phyloP scores from a whole-genome alignment of 495 filamentous ascomycete species.

The Thermothielavioides terrestris region DNA sequence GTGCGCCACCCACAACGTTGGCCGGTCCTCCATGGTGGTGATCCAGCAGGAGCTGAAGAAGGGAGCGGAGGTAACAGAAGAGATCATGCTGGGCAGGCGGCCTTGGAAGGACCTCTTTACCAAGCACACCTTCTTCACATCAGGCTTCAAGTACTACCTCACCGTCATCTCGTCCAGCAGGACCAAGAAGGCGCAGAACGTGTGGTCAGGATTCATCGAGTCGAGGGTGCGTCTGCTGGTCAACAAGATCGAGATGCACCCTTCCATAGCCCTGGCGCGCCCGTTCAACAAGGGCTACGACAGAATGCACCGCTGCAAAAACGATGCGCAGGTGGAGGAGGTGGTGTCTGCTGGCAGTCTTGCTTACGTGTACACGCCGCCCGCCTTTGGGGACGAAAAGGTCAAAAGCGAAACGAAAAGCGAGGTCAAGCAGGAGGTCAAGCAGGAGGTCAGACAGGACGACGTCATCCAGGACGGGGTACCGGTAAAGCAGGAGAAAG shows the following conservation, averaged over 20 bases:
- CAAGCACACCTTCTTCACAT: constrained; percentile 85
- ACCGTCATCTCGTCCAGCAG: constrained; percentile 78
- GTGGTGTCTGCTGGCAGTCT: constrained; percentile 65
- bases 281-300: constrained; percentile 92
- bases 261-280: constrained; percentile 71
- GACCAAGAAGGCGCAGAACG: constrained; percentile 72
- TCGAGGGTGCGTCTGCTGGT: constrained; percentile 85
- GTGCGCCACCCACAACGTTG: constrained; percentile 93
- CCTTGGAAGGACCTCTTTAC: constrained; percentile 83
- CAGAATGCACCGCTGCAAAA: constrained; percentile 63
- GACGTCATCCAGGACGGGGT: constrained; percentile 23
- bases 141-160: constrained; percentile 89
- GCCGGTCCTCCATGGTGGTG: constrained; percentile 71
- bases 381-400: constrained; percentile 30
- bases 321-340: constrained; percentile 58
- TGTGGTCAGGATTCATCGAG: constrained; percentile 87
- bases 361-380: constrained; percentile 53
- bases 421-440: constrained; percentile 30
- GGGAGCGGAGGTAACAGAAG: constrained; percentile 66
- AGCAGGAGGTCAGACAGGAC: constrained; percentile 34
- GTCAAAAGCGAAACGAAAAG: constrained; percentile 42
- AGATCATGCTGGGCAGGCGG: constrained; percentile 62
- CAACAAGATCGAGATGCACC: constrained; percentile 63
- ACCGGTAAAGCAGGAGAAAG: constrained; percentile 14
- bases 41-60: constrained; percentile 75